Conservation (phyloP, 768 basidiomycete species). For the Roridomyces roridus region DNA sequence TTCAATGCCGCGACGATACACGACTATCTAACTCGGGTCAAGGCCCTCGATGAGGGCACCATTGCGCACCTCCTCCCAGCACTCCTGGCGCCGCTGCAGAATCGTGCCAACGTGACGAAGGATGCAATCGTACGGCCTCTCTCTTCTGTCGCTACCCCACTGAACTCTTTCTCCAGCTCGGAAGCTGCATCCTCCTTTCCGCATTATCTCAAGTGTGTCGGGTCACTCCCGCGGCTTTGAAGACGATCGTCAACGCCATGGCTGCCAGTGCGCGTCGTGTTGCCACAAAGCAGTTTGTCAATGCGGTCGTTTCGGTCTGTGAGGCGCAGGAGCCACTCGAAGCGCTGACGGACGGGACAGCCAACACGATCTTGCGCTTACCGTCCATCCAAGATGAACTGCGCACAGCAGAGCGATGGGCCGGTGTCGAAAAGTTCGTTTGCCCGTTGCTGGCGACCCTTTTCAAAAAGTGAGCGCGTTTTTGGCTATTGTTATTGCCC, state of each 20-base stretch:
- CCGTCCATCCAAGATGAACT: slow-evolving; percentile 60
- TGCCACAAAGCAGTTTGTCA: slow-evolving; percentile 64
- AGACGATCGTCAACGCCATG: slow-evolving; percentile 62
- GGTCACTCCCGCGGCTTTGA: slow-evolving; percentile 63
- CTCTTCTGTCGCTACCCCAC: not conserved
- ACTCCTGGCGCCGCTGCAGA: slow-evolving; percentile 61
- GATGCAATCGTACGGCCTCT: slow-evolving; percentile 59
- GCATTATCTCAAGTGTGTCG: slow-evolving; percentile 71
- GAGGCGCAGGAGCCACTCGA: slow-evolving; percentile 64
- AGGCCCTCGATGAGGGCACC: slow-evolving; percentile 67
- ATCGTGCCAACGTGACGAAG: slow-evolving; percentile 41
- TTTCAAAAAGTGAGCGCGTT: slow-evolving; percentile 36
- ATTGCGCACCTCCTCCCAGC: slow-evolving; percentile 71
- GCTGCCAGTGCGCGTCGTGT: slow-evolving; percentile 54
- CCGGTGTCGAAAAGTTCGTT: slow-evolving; percentile 64
- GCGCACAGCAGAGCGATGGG: slow-evolving; percentile 47
- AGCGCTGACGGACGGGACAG: slow-evolving; percentile 46
- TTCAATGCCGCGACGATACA: slow-evolving; percentile 85
- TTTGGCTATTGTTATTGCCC: not conserved
- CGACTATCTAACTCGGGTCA: slow-evolving; percentile 72
- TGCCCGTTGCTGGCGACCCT: slow-evolving; percentile 55
- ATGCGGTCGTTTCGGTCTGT: slow-evolving; percentile 68
- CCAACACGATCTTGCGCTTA: slow-evolving; percentile 50
- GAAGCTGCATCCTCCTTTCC: slow-evolving; percentile 75
- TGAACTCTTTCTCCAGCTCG: slow-evolving; percentile 53